These are phyloP conservation scores for Termitomyces sp. DNA, from an alignment of 768 basidiomycete species.

Conservation along the genomic window DNA sequence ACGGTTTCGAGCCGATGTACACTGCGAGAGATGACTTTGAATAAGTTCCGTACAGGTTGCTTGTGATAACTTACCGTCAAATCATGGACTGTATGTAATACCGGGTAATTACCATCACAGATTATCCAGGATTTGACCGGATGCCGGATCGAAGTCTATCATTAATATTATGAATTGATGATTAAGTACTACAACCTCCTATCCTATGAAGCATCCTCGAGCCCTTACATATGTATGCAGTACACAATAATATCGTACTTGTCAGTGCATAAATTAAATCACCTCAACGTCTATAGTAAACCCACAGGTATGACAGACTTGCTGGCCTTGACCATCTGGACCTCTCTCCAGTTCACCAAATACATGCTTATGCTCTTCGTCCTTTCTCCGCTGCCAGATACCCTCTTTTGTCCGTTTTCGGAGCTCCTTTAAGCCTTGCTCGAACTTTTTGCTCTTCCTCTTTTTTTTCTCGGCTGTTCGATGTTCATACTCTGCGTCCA, in stretches of 20 bases:
- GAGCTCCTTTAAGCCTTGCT: constrained; percentile 75
- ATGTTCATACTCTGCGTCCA: constrained; percentile 13
- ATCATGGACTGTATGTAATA: no score
- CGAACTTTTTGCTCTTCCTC: constrained; percentile 80
- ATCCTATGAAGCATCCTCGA: no score
- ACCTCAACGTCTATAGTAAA: constrained; percentile 90
- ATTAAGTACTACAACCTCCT: no score
- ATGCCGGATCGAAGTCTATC: no score
- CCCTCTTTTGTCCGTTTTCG: constrained; percentile 26
- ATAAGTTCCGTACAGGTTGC: constrained; percentile 60
- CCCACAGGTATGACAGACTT: constrained; percentile 87
- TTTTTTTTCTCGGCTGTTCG: constrained; percentile 15
- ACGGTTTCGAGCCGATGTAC: neutral
- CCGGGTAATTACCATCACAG: no score
- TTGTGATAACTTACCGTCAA: no score
- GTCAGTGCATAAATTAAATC: constrained; percentile 5
- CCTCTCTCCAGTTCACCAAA: constrained; percentile 62
- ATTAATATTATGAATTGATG: no score
- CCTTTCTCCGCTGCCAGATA: constrained; percentile 15
- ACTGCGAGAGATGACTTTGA: neutral
- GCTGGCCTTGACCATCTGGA: constrained; percentile 53
- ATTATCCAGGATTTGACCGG: no score
- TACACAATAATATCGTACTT: no score
- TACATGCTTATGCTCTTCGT: constrained; percentile 70
- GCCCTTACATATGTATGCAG: no score